Percentiles rank a stretch among this genome's conserved stretches.
phyloP scores from a whole-genome alignment of 768 basidiomycete genomes.

The Fomitopsis serialis region DNA sequence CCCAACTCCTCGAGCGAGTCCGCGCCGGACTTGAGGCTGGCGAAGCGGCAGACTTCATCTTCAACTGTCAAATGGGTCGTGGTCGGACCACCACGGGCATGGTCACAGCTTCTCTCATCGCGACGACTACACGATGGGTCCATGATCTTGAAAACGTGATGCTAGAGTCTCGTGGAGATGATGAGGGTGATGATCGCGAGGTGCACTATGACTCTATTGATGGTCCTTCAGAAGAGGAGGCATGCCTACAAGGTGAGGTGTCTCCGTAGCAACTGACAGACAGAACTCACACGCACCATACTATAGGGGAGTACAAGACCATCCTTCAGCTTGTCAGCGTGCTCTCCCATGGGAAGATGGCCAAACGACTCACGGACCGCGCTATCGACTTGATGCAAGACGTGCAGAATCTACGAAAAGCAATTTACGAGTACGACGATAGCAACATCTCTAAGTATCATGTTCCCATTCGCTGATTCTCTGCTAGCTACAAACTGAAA shows the following conservation, averaged over 20 bases:
- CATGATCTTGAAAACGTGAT: slow-evolving; percentile 30
- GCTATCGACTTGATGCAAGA: slow-evolving; percentile 93
- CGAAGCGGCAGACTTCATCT: slow-evolving; percentile 72
- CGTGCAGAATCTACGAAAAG: slow-evolving; percentile 93
- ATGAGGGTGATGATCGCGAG: slow-evolving; percentile 27
- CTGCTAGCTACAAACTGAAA: slow-evolving; percentile 81
- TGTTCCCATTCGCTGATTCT: not conserved
- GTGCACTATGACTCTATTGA: slow-evolving; percentile 67
- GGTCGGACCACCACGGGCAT: slow-evolving; percentile 95
- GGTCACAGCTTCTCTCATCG: slow-evolving; percentile 84
- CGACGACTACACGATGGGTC: slow-evolving; percentile 62
- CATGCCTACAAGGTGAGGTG: slow-evolving; percentile 72
- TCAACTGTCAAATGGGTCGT: slow-evolving; percentile 97
- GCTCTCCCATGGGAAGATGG: slow-evolving; percentile 85
- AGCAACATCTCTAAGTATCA: too few species aligned
- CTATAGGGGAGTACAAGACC: slow-evolving; percentile 89
- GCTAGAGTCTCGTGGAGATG: slow-evolving; percentile 11
- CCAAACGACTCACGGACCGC: slow-evolving; percentile 84
- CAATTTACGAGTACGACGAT: slow-evolving; percentile 93
- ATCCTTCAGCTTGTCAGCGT: slow-evolving; percentile 93
- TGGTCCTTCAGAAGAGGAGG: slow-evolving; percentile 82
- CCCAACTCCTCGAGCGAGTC: slow-evolving; percentile 72
- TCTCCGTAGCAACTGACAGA: too few species aligned
- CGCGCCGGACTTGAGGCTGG: slow-evolving; percentile 39
- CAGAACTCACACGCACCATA: not conserved